phyloP scores from a whole-genome alignment of 257 asterid species.

The Knoxia roxburghii region DNA sequence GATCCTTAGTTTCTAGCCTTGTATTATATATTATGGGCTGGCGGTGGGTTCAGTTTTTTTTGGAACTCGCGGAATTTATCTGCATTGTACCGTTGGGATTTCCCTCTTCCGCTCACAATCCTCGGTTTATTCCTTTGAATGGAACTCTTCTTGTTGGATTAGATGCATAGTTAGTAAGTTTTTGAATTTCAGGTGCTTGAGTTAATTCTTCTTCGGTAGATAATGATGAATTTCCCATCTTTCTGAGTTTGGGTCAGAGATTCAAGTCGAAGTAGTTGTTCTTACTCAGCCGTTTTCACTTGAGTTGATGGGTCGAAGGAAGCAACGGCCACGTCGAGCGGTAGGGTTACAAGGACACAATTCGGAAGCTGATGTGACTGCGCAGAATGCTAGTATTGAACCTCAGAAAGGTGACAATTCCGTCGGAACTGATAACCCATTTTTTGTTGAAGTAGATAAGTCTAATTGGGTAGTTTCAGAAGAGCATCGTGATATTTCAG shows the following conservation, averaged over 20 bases:
- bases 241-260: not conserved
- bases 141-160: not conserved
- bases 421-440: conserved; percentile 36
- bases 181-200: not conserved
- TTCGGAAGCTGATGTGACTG: conserved; percentile 27
- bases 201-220: not conserved
- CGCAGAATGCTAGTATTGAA: conserved; percentile 11
- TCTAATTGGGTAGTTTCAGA: conserved; percentile 40
- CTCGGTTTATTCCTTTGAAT: not conserved
- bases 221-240: not conserved
- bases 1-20: too few species aligned
- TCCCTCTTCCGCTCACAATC: not conserved
- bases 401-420: conserved; percentile 15
- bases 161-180: not conserved
- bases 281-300: not conserved
- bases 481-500: conserved; percentile 70
- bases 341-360: conserved; percentile 35
- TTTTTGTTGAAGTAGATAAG: conserved; percentile 54
- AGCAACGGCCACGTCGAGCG: conserved; percentile 78
- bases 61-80: conserved; percentile 1
- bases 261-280: not conserved
- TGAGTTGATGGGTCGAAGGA: conserved; percentile 68
- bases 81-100: not conserved
- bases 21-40: not conserved
- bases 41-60: not conserved